A percentile compares a stretch with the other conserved stretches of the same genome.
These are phyloP conservation scores for Myriosclerotinia curreyana DNA, from an alignment of 2,329 filamentous ascomycete species.

Conservation along the genomic window DNA sequence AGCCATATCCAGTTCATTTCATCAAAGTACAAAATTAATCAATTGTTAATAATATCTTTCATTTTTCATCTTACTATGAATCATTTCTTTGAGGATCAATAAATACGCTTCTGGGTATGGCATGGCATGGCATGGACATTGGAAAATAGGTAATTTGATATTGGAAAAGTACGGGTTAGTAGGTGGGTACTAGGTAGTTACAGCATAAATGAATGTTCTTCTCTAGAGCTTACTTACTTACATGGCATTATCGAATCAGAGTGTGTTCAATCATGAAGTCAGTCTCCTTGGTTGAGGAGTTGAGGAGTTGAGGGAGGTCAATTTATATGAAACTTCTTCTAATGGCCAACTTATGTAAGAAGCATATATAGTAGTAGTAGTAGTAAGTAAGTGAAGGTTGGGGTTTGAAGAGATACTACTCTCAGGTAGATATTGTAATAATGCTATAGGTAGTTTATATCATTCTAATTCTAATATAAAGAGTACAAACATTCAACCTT, in stretches of 20 bases:
- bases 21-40: neutral
- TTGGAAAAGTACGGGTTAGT: neutral
- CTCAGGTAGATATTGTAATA: neutral
- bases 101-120: neutral
- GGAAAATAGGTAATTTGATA: neutral
- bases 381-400: too few species aligned
- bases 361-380: too few species aligned
- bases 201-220: conserved; percentile 11
- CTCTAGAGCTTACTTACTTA: neutral
- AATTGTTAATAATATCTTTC: neutral
- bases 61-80: neutral
- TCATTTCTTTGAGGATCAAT: neutral
- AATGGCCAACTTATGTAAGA: too few species aligned
- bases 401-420: too few species aligned
- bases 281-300: neutral
- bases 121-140: too few species aligned
- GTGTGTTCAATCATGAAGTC: neutral
- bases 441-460: neutral
- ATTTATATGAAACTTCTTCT: conserved; percentile 13
- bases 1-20: neutral
- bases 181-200: too few species aligned
- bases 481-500: neutral
- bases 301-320: too few species aligned
- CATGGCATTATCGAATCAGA: neutral
- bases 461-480: neutral